Evolutionary conservation across 176 grass and related monocot genomes (phyloP).

Genomic region (Aegilops speltoides): DNA sequence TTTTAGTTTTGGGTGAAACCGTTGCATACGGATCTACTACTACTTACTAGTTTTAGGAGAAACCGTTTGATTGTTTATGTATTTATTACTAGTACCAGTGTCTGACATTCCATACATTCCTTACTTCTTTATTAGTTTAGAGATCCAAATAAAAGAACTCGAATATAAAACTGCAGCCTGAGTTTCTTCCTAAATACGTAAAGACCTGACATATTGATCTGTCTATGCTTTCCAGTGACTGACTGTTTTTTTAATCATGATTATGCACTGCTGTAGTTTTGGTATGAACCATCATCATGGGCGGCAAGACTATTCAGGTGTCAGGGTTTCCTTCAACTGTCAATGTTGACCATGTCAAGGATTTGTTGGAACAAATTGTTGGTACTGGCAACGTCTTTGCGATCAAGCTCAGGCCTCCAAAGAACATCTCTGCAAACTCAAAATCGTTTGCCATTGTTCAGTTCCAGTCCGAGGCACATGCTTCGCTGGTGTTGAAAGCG

Average conservation of each 20-base stretch:
- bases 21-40: not conserved
- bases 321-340: constrained; percentile 49
- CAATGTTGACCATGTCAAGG: constrained; percentile 46
- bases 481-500: constrained; percentile 26
- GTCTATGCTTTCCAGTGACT: not conserved
- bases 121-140: constrained; percentile 16
- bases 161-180: not conserved
- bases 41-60: not conserved
- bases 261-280: constrained; percentile 19
- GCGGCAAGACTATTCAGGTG: constrained; percentile 51
- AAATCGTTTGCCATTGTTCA: constrained; percentile 70
- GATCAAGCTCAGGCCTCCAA: constrained; percentile 72
- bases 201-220: not conserved
- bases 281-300: constrained; percentile 61
- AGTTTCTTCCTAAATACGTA: constrained; percentile 12
- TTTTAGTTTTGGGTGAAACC: not conserved
- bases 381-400: constrained; percentile 53
- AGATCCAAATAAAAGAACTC: not conserved
- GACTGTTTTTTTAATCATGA: not conserved
- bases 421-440: constrained; percentile 40
- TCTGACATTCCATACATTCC: not conserved
- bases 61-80: not conserved
- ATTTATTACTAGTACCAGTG: not conserved
- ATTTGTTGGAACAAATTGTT: constrained; percentile 49
- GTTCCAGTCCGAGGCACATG: constrained; percentile 47